Conservation (phyloP, 257 asterid species). For the Datura wrightii region DNA sequence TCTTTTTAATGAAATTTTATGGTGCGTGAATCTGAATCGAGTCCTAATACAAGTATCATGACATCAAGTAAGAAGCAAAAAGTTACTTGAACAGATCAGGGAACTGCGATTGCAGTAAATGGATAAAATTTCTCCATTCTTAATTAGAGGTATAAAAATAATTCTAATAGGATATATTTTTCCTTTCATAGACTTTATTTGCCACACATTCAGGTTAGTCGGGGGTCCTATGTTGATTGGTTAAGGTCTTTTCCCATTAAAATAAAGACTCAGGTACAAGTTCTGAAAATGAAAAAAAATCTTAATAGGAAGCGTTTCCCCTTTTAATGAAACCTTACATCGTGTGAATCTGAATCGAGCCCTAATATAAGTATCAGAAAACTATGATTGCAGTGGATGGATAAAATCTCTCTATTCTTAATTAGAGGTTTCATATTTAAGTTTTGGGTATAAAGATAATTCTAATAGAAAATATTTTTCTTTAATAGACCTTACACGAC, state of each 20-base stretch:
- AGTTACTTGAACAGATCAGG: not conserved
- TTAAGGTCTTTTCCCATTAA: not conserved
- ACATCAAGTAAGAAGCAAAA: not conserved
- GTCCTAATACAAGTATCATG: not conserved
- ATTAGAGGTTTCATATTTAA: not conserved
- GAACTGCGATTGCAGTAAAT: too few species aligned
- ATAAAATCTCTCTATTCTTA: not conserved
- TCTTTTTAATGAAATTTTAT: too few species aligned
- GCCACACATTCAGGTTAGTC: too few species aligned
- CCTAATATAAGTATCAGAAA: not conserved
- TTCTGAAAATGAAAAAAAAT: not conserved
- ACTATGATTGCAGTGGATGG: not conserved
- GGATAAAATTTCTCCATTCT: too few species aligned
- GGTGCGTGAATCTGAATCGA: too few species aligned
- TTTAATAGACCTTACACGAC: too few species aligned
- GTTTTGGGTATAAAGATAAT: not conserved
- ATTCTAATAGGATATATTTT: too few species aligned
- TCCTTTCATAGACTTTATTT: too few species aligned
- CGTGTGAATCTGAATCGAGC: not conserved
- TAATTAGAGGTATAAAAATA: too few species aligned
- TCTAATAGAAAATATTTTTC: too few species aligned
- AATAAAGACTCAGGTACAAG: not conserved
- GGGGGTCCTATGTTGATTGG: too few species aligned
- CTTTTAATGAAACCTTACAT: not conserved
- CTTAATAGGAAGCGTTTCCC: not conserved